Percentiles rank a stretch among this genome's conserved stretches.
Evolutionary conservation across 495 filamentous ascomycete genomes (phyloP).

Genomic region (Darksidea phi): DNA sequence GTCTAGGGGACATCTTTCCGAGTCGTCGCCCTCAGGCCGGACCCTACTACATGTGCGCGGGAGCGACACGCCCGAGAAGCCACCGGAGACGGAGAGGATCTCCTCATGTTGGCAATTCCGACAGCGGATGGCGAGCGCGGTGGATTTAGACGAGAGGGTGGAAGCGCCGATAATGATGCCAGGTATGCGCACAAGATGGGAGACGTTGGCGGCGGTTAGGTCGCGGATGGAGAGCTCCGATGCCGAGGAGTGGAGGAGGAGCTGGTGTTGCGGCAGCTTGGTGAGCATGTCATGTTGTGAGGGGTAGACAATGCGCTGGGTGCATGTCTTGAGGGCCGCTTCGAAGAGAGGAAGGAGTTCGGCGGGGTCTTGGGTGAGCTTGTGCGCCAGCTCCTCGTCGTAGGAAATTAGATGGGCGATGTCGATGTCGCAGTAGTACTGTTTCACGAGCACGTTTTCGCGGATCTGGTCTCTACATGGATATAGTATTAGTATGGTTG

Average conservation of each 20-base stretch:
- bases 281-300: conserved; percentile 61
- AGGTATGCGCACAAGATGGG: conserved; percentile 90
- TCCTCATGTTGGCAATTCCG: conserved; percentile 77
- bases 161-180: conserved; percentile 98
- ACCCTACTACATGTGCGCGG: conserved; percentile 73
- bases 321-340: conserved; percentile 82
- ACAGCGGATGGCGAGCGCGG: conserved; percentile 81
- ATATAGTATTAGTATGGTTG: too few relatives aligned
- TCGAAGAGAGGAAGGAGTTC: conserved; percentile 98
- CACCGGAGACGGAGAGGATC: conserved; percentile 69
- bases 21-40: conserved; percentile 55
- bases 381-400: conserved; percentile 93
- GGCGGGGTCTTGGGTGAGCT: conserved; percentile 82
- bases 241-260: conserved; percentile 89
- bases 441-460: conserved; percentile 91
- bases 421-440: conserved; percentile 96
- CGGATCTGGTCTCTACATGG: conserved; percentile 80
- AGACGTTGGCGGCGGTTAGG: conserved; percentile 88
- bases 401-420: conserved; percentile 94
- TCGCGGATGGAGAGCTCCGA: conserved; percentile 91
- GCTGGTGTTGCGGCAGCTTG: conserved; percentile 81
- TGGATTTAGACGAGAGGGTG: conserved; percentile 94
- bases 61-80: conserved; percentile 81
- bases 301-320: conserved; percentile 82
- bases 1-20: conserved; percentile 81